Percentiles rank a stretch among this genome's conserved stretches.
phyloP scores from a whole-genome alignment of 75 land plant genomes.

The Sequoiadendron giganteum region DNA sequence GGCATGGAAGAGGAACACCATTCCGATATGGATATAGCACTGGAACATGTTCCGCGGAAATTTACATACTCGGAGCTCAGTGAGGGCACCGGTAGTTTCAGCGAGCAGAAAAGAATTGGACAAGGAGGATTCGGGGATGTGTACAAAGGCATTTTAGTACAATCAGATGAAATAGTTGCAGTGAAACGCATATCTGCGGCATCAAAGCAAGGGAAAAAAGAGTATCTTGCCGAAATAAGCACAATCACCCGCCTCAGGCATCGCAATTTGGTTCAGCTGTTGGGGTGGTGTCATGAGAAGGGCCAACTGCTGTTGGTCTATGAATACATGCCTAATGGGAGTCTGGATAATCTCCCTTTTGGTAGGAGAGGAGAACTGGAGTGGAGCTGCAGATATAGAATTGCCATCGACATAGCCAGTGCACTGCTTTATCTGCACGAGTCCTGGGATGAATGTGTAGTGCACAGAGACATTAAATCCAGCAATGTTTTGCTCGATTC shows the following conservation, averaged over 20 bases:
- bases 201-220: conserved; percentile 35
- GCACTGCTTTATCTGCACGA: conserved; percentile 51
- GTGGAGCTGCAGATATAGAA: conserved; percentile 24
- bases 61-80: conserved; percentile 32
- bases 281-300: conserved; percentile 46
- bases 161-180: conserved; percentile 23
- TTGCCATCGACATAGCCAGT: conserved; percentile 32
- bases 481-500: conserved; percentile 52
- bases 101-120: conserved; percentile 29
- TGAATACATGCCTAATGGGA: conserved; percentile 46
- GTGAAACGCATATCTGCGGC: conserved; percentile 33
- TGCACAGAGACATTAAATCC: conserved; percentile 50
- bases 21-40: neutral
- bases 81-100: conserved; percentile 27
- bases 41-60: neutral
- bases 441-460: conserved; percentile 28
- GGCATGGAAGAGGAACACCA: neutral
- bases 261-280: conserved; percentile 37
- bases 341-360: conserved; percentile 24
- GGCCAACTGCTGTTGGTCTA: conserved; percentile 40
- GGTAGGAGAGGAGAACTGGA: neutral
- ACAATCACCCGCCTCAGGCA: conserved; percentile 36
- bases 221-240: conserved; percentile 35
- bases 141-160: conserved; percentile 22
- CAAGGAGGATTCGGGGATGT: conserved; percentile 48